Evolutionary conservation across 192 early-diverging fungal genomes (phyloP), one percentile per base, ranked within the genome.

Genomic region (Coemansia sp.): DNA sequence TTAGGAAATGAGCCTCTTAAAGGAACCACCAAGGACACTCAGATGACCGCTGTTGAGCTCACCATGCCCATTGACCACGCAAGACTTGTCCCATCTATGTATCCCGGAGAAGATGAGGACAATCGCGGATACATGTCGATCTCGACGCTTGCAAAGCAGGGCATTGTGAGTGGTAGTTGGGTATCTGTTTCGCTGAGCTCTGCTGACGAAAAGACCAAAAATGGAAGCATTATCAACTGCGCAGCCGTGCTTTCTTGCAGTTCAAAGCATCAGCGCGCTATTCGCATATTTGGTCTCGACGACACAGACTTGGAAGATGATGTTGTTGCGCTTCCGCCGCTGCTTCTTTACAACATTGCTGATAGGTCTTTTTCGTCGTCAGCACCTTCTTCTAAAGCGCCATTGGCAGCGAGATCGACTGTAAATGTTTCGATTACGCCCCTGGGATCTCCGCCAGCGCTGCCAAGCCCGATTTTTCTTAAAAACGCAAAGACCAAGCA

Each of bases 91-190:
- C 81, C 81, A 14, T 43, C 35, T 3, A 8, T 45, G 5, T 60
- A 57, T 43, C 52, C 66, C 5, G 52, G 72, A 35, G 81, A 83
- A 22, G 81, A 83, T 35, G 9, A 45, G 4, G 69, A 60, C 8
- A 83, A 78, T 34, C 72, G 75, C 33, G 81, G 75, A 9, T 83
- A 72, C 51, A 74, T 78, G 66, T 72, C 75, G 41, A 60, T 83
- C 4, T 66, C 61, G 2, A 62, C 75, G 11, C 70, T 77, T 14
- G 75, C 81, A 7, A 71, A 61, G 41, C 45, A 62, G 5, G 81
- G 81, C 3, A 76, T 83, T 51, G 69, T 78, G 22, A 83, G 81
- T 28, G 81, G 81, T 39, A 75, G 75, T 56, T 83, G 81, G 81
- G 56, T 74, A 20, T 56, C 71, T 38, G 56, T 83, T 45, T 54